These are phyloP conservation scores for Corymbia maculata DNA, from an alignment of 345 rosid genomes.

Conservation along the genomic window DNA sequence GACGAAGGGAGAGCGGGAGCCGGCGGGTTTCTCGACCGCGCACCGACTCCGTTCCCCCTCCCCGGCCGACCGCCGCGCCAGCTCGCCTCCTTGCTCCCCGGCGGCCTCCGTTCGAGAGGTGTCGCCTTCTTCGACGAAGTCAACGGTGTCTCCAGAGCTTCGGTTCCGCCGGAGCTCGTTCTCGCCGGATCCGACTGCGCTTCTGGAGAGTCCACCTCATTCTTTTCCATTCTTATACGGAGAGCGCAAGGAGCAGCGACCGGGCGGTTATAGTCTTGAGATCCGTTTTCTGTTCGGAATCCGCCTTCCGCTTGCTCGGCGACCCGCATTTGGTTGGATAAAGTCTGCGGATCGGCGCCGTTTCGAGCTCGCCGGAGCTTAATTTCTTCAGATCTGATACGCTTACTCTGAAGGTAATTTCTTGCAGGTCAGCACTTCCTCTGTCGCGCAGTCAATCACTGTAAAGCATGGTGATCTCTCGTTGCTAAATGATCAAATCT, in stretches of 20 bases:
- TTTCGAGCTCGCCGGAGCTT: not conserved
- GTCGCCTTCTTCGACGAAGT: not conserved
- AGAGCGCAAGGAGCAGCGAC: not conserved
- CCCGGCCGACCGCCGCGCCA: not conserved
- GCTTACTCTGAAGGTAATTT: not conserved
- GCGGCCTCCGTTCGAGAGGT: not conserved
- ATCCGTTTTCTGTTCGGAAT: not conserved
- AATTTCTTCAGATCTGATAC: not conserved
- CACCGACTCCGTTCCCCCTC: not conserved
- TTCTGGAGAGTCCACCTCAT: not conserved
- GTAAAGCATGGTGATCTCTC: not conserved
- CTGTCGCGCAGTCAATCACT: not conserved
- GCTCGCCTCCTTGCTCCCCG: not conserved
- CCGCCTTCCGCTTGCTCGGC: not conserved
- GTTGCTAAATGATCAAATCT: not conserved
- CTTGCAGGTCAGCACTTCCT: not conserved
- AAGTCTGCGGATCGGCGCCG: not conserved
- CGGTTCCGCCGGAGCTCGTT: not conserved
- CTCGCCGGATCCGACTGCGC: not conserved
- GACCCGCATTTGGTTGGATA: not conserved
- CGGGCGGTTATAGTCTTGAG: not conserved
- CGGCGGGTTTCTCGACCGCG: not conserved
- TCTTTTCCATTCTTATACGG: not conserved
- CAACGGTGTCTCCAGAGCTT: not conserved
- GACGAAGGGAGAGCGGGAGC: not conserved